Conservation (phyloP, 352 stramenopile genomes). For the Phytophthora tubulina region DNA sequence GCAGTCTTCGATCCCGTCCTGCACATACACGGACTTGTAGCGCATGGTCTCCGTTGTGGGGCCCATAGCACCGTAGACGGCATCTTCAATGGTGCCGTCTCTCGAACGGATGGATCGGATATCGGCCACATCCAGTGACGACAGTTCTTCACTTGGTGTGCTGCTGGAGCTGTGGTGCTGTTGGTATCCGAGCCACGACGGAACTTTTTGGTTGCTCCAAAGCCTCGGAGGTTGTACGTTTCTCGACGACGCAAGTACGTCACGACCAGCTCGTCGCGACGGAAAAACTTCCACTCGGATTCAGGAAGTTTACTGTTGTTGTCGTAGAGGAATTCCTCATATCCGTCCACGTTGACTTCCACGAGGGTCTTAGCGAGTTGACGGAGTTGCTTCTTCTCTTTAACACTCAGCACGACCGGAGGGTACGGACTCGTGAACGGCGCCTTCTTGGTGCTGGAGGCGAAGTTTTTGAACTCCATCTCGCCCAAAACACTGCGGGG, state of each 20-base stretch:
- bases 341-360: slow-evolving; percentile 37
- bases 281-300: slow-evolving; percentile 37
- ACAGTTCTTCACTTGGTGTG: slow-evolving; percentile 29
- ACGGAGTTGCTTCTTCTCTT: slow-evolving; percentile 36
- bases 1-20: slow-evolving; percentile 40
- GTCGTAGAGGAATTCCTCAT: slow-evolving; percentile 35
- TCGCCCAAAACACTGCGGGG: background rate
- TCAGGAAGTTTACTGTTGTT: slow-evolving; percentile 32
- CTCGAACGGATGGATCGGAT: slow-evolving; percentile 41
- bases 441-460: slow-evolving; percentile 32
- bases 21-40: slow-evolving; percentile 43
- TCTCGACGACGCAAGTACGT: slow-evolving; percentile 38
- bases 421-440: slow-evolving; percentile 39
- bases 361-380: slow-evolving; percentile 37
- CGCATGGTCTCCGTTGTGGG: slow-evolving; percentile 43
- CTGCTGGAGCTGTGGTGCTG: slow-evolving; percentile 21
- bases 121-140: slow-evolving; percentile 29
- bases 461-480: slow-evolving; percentile 40
- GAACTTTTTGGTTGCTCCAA: slow-evolving; percentile 34
- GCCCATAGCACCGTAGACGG: slow-evolving; percentile 41
- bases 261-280: slow-evolving; percentile 36
- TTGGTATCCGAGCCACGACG: slow-evolving; percentile 26
- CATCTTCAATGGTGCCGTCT: slow-evolving; percentile 42
- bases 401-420: slow-evolving; percentile 24
- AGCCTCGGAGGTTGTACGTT: slow-evolving; percentile 30